Evolutionary conservation across 208 protist species (phyloP), one percentile per base, ranked within the genome.

Genomic region (Trypanosoma melophagium): DNA sequence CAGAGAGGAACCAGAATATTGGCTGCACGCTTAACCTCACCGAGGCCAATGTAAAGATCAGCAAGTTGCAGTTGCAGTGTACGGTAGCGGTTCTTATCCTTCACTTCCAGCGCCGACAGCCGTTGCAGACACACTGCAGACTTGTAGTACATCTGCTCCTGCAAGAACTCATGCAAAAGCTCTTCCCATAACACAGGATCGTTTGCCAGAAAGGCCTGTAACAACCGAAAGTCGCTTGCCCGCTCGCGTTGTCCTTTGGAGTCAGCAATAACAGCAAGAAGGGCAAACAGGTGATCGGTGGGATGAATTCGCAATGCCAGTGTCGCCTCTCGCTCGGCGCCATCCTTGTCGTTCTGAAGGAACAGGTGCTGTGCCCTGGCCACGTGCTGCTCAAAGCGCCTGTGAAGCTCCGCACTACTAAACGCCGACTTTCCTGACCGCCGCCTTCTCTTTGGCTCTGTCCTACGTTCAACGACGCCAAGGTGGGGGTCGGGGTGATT

Each of bases 91-190:
- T 28, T 73, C 19, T 59, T 69, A 63, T 91, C 76, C 22, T 60
- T 61, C 60, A 66, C 77, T 58, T 94, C 87, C 13, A 96, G 74
- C 9, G 77, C 77, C 14, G 84, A 86, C 63, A 96, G 73, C 54
- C 91, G 79, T 64, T 90, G 84, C 24, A 96, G 69, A 62, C 91
- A 96, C 35, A 96, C 87, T 12, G 89, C 85, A 22, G 91, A 85
- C 61, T 94, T 92, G 76, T 93, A 94, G 76, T 84, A 96, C 12
- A 86, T 61, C 68, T 92, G 80, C 66, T 94, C 72, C 21, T 74
- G 76, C 47, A 96, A 75, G 60, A 89, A 96, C 24, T 96, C 87
- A 73, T 94, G 82, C 41, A 94, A 69, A 47, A 96, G 72, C 67
- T 94, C 83, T 73, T 93, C 83, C 88, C 91, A 96, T 24, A 94